Conservation (phyloP, 116 monocot species). For the Posidonia oceanica region DNA sequence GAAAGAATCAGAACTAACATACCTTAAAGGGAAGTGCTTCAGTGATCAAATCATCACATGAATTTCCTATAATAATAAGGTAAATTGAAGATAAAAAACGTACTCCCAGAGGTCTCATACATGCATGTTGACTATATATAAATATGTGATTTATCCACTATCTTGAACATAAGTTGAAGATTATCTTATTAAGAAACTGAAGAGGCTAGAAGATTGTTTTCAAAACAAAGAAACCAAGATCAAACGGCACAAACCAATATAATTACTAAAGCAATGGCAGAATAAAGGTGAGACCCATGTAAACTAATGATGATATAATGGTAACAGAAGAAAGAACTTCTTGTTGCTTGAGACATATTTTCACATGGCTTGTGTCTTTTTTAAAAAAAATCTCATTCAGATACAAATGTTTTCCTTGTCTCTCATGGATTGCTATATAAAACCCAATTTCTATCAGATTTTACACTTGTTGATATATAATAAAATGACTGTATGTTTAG, state of each 20-base stretch:
- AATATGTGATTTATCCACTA: slow-evolving; percentile 91
- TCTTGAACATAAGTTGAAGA: slow-evolving; percentile 26
- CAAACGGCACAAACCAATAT: too few relatives aligned
- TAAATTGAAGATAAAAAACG: slow-evolving; percentile 28
- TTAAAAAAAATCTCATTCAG: too few relatives aligned
- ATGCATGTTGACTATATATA: slow-evolving; percentile 86
- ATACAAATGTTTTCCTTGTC: too few relatives aligned
- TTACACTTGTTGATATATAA: not conserved
- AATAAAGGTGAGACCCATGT: too few relatives aligned
- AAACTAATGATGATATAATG: too few relatives aligned
- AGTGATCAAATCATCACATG: not conserved
- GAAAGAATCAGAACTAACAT: too few relatives aligned
- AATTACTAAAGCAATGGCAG: too few relatives aligned
- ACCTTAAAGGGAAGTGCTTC: too few relatives aligned
- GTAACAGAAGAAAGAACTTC: too few relatives aligned
- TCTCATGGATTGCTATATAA: not conserved
- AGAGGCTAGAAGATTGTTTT: not conserved
- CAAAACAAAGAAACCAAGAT: not conserved
- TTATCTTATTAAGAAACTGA: not conserved
- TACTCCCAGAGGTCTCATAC: slow-evolving; percentile 98
- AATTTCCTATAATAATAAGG: not conserved
- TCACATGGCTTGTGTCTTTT: too few relatives aligned
- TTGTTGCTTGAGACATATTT: too few relatives aligned
- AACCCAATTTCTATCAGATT: not conserved
- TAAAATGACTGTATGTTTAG: too few relatives aligned